Evolutionary conservation across 225 moss, liverwort and hornwort genomes (phyloP).

Genomic region (Sphagnum contortum): DNA sequence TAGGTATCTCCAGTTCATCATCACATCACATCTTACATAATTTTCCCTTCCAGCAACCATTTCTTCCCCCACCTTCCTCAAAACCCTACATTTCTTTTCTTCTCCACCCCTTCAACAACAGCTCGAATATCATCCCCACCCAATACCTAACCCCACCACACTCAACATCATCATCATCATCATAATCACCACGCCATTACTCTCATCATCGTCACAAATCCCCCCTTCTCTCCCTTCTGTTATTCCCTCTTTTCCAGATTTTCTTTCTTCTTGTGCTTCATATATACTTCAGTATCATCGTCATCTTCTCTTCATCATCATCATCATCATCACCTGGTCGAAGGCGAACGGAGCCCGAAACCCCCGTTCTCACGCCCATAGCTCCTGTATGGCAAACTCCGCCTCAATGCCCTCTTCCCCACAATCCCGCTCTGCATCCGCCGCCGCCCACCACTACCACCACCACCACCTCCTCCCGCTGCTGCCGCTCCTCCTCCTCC

Average conservation of each 20-base stretch:
- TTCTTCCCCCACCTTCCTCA: constrained; percentile 19
- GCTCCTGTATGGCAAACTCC: constrained; percentile 88
- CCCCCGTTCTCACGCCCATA: constrained; percentile 92
- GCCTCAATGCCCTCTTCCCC: constrained; percentile 81
- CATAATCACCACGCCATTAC: neutral
- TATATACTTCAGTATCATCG: too few species aligned
- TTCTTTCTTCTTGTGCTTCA: constrained; percentile 1
- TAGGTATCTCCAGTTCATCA: constrained; percentile 13
- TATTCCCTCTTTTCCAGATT: constrained; percentile 10
- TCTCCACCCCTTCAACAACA: constrained; percentile 35
- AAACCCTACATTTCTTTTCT: constrained; percentile 20
- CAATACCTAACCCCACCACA: too few species aligned
- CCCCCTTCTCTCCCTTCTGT: neutral
- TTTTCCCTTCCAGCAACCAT: too few species aligned
- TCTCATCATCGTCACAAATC: constrained; percentile 1
- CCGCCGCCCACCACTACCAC: constrained; percentile 31
- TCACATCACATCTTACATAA: too few species aligned
- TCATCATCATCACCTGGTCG: constrained; percentile 66
- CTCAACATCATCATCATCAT: neutral
- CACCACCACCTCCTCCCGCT: constrained; percentile 5
- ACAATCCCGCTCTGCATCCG: constrained; percentile 99
- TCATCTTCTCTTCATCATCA: constrained; percentile 4
- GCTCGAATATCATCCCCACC: neutral
- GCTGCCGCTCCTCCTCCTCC: too few species aligned
- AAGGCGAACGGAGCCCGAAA: constrained; percentile 66